Base-by-base conservation (phyloP, 257 asterid species). In the Craterostigma plantagineum region DNA sequence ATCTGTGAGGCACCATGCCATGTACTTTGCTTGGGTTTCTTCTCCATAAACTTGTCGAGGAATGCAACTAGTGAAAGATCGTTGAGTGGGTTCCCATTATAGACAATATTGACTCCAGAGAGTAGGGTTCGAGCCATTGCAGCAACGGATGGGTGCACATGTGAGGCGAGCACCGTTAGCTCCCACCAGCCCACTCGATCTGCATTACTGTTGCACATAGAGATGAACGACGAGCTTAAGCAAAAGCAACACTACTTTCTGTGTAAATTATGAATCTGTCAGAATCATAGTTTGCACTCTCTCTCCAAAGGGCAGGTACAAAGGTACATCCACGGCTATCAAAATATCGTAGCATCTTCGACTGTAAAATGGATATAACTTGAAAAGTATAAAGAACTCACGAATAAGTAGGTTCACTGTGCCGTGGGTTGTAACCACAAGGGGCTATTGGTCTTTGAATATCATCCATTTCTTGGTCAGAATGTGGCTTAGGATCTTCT, bases 21-120 rank as follows among this genome's bases (percentile, higher is more conserved):
- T 33, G 76, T 59, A 48, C 46, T 72, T 51, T 72, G 84, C 61
- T 68, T 82, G 38, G 98, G 86, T 63, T 79, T 87, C 80, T 82
- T 87, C 64, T 87, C 98, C 93, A 82, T 82, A 69, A 87, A 76
- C 66, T 87, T 87, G 71, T 87, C 93, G 53, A 87, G 61, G 73
- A 87, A 87, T 0, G 98, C 70, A 58, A 64, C 54, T 18, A 87
- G 75, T 3, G 95, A 73, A 38, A 87, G 92, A 54, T 87, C 98
- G 17, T 41, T 75, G 9, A 87, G 61, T 38, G 95, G 98, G 51
- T 82, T 82, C 33, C 95, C 98, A 35, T 77, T 68, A 54, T 87
- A 87, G 38, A 82, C 76, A 30, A 82, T 82, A 63, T 72, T 66
- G 50, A 70, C 93, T 45, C 98, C 98, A 18, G 86, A 76, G 18